Base-by-base conservation (phyloP, 768 basidiomycete species). In the Tremella mesenterica region DNA sequence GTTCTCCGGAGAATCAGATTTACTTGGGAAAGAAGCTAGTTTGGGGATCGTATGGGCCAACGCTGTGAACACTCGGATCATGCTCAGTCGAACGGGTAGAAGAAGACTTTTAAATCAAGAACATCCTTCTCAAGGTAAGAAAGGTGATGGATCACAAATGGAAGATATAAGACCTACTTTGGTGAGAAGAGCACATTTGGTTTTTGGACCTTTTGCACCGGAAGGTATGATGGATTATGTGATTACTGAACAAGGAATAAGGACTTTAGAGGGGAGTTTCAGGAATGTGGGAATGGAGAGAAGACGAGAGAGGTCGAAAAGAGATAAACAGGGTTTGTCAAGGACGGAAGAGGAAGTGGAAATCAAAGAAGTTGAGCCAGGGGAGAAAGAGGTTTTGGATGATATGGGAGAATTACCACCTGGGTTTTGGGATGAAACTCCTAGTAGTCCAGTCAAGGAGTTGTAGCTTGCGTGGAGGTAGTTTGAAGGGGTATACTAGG, bases 31-130 rank as follows among this genome's bases (percentile, higher is more conserved):
- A 65, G 86, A 93, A 72, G 89, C 86, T 0, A 81, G 80, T 33
- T 76, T 97, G 1, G 92, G 92, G 2, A 81, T 95, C 47, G 83
- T 83, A 8, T 97, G 93, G 93, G 86, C 92, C 14, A 96, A 93
- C 71, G 85, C 88, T 64, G 78, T 97, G 52, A 92, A 93, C 61
- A 79, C 79, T 3, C 81, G 93, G 21, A 79, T 96, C 43, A 83
- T 93, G 78, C 79, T 95, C 48, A 81, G 79, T 39, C 80, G 88
- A 27, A 91, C 90, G 0, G 80, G 80, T 9, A 77, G 88, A 55
- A 78, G 84, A 52, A 78, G 81, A 43, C 77, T 82, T 53, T 67
- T 85, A 25, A 73, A 77, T 50, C 59, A 55, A 34, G 28, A 53
- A 8, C 59, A 63, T 27, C 34, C 60, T 34, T 26, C 36, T 58